Evolutionary conservation across 352 stramenopile genomes (phyloP).

Genomic region (Phytophthora idaei): DNA sequence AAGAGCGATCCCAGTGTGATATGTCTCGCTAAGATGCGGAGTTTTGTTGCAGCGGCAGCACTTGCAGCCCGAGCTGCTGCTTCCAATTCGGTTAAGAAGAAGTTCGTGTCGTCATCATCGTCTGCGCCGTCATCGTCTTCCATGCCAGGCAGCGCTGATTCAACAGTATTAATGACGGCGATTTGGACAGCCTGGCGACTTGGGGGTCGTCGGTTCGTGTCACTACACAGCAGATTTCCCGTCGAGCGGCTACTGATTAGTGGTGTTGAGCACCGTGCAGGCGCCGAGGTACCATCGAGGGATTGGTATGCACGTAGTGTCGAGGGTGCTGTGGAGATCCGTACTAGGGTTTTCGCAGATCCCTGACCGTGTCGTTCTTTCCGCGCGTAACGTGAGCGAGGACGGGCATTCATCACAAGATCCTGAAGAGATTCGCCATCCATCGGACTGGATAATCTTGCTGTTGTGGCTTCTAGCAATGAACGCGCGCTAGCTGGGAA

Average conservation of each 20-base stretch:
- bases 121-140: conserved; percentile 24
- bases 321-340: conserved; percentile 39
- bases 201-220: conserved; percentile 3
- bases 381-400: conserved; percentile 60
- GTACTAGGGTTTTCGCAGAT: conserved; percentile 37
- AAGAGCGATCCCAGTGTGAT: conserved; percentile 55
- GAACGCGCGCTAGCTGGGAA: conserved; percentile 15
- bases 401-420: conserved; percentile 45
- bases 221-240: conserved; percentile 2
- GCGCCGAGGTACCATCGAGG: conserved; percentile 1
- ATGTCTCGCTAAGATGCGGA: conserved; percentile 41
- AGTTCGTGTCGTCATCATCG: conserved; percentile 55
- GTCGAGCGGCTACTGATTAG: conserved; percentile 13
- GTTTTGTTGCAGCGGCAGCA: conserved; percentile 17
- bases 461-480: conserved; percentile 13
- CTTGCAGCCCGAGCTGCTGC: conserved; percentile 36
- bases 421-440: conserved; percentile 25
- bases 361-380: conserved; percentile 42
- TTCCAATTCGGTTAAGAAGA: conserved; percentile 82
- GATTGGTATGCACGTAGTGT: conserved; percentile 10
- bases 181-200: conserved; percentile 19
- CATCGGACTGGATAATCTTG: neutral
- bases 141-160: conserved; percentile 20
- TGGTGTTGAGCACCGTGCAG: neutral
- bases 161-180: conserved; percentile 15